These are phyloP conservation scores for Apiospora arundinis DNA, from an alignment of 2,329 filamentous ascomycete species.

Conservation along the genomic window DNA sequence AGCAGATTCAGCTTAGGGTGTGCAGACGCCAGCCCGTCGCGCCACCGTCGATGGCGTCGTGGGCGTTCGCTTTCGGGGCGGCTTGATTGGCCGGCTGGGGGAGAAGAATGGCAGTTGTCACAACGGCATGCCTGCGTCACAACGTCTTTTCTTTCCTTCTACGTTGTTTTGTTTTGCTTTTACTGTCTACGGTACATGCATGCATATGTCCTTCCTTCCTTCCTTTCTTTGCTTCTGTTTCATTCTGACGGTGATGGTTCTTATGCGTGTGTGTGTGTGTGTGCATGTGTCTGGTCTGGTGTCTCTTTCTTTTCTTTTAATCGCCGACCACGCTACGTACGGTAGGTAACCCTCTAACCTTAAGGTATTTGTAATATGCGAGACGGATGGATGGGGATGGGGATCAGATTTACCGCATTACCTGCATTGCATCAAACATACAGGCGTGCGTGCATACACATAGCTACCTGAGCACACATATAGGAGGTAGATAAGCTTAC, in stretches of 20 bases:
- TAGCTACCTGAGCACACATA: neutral
- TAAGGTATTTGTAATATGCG: neutral
- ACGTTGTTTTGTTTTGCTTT: neutral
- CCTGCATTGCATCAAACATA: neutral
- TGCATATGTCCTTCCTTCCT: neutral
- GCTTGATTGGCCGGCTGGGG: neutral
- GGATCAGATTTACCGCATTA: neutral
- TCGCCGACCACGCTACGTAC: conserved; percentile 4
- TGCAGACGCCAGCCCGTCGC: neutral
- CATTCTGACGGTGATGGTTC: neutral
- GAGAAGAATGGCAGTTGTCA: conserved; percentile 18
- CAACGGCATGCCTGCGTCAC: conserved; percentile 10
- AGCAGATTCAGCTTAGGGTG: conserved; percentile 7
- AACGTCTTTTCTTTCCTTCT: neutral
- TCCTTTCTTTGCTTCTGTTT: conserved; percentile 3
- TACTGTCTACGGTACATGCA: no score
- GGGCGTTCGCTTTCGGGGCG: neutral
- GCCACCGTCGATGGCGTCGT: conserved; percentile 6
- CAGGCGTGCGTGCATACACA: no score
- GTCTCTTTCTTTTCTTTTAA: conserved; percentile 15
- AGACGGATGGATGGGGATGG: neutral
- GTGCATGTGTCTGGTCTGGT: no score
- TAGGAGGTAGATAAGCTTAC: no score
- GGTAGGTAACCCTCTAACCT: no score
- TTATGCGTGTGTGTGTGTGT: neutral